These are phyloP conservation scores for Royoungia palumana DNA, from an alignment of 768 basidiomycete genomes.

Conservation along the genomic window DNA sequence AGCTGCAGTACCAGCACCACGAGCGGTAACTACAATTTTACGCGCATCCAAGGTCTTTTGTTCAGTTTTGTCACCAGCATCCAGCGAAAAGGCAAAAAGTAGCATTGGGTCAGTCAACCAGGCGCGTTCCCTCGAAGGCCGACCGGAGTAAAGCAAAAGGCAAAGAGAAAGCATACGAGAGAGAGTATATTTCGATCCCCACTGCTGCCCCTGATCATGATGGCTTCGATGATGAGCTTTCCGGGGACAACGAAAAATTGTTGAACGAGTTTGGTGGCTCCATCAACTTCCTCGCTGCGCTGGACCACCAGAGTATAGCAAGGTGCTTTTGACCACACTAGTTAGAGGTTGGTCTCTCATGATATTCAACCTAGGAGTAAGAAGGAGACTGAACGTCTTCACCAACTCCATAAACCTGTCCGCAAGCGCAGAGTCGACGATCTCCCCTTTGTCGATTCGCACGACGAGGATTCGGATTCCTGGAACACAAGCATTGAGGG, in stretches of 20 bases:
- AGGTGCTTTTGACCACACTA: constrained; percentile 45
- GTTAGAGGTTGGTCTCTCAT: not conserved
- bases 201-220: constrained; percentile 1
- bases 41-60: not conserved
- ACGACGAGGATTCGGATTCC: constrained; percentile 53
- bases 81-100: constrained; percentile 64
- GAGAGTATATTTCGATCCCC: constrained; percentile 63
- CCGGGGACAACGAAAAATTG: constrained; percentile 68
- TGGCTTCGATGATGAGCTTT: constrained; percentile 42
- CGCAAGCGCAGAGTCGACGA: constrained; percentile 47
- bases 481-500: constrained; percentile 47
- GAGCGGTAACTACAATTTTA: constrained; percentile 23
- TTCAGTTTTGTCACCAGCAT: constrained; percentile 25
- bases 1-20: constrained; percentile 23
- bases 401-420: constrained; percentile 59
- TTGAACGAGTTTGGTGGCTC: constrained; percentile 62
- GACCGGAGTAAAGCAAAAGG: constrained; percentile 39
- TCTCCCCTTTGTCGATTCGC: constrained; percentile 67
- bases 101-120: constrained; percentile 25
- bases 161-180: constrained; percentile 60
- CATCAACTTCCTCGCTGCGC: constrained; percentile 59
- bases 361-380: constrained; percentile 59
- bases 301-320: constrained; percentile 80
- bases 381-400: constrained; percentile 73
- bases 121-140: constrained; percentile 15